Evolutionary conservation across 805 yeast genomes (phyloP), one percentile per base, ranked within the genome.

Genomic region (Monosporozyma siamensis): DNA sequence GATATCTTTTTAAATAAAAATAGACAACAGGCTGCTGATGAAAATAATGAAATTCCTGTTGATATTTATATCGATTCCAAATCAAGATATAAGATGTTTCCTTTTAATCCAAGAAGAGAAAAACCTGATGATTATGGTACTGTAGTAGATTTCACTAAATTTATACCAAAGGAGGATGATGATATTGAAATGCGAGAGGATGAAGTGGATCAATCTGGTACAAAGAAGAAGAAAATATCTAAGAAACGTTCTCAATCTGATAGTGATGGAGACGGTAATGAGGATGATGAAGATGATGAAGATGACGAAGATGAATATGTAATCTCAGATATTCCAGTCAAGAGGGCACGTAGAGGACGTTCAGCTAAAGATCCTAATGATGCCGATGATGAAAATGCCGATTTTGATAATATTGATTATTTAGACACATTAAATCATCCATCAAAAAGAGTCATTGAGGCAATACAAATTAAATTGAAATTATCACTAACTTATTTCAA

Each of bases 61-160:
- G 67, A 63, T 44, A 50, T 49, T 5, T 37, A 47, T 9, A 43
- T 62, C 4, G 44, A 48, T 37, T 55, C 51, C 48, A 53, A 40
- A 40, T 51, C 42, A 43, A 58, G 54, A 74, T 56, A 61, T 71
- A 75, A 71, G 35, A 81, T 83, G 84, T 92, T 90, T 55, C 97
- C 95, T 10, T 82, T 68, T 51, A 65, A 75, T 30, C 72, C 74
- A 1, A 72, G 69, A 38, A 75, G 76, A 51, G 66, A 73, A 20
- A 77, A 82, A 49, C 66, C 71, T 38, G 97, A 92, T 56, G 97
- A 90, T 50, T 92, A 90, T 59, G 99, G 99, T 24, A 80, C 77
- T 43, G 64, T 80, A 2, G 78, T 89, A 17, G 79, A 81, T 47
- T 72, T 72, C 34, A 74, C 77, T 30, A 82, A 80, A 51, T 82